A percentile compares a stretch with the other conserved stretches of the same genome.
Conservation (phyloP, 2,329 filamentous ascomycete genomes). For the Cladophialophora chaetospira region DNA sequence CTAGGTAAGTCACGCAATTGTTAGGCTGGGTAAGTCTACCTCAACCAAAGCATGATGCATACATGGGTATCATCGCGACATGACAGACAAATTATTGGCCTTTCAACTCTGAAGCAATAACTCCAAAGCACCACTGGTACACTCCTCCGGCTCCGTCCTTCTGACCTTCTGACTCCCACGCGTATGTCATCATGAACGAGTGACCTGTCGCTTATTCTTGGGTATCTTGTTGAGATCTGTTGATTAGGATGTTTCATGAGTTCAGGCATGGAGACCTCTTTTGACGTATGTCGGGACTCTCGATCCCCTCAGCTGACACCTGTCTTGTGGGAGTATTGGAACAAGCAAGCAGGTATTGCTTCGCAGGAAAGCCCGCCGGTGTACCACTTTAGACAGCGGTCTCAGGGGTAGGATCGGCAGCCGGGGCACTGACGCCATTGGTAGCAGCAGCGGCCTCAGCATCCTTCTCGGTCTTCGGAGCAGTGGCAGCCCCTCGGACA, state of each 20-base stretch:
- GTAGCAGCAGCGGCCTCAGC: conserved; percentile 11
- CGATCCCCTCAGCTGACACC: neutral
- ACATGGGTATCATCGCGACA: conserved; percentile 16
- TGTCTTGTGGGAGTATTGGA: neutral
- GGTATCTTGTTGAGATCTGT: neutral
- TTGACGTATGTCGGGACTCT: neutral
- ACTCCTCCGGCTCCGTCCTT: neutral
- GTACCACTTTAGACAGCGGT: conserved; percentile 14
- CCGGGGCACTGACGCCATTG: conserved; percentile 8
- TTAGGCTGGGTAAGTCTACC: no score
- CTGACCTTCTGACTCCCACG: neutral
- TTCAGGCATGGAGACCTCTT: neutral
- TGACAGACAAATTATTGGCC: conserved; percentile 10
- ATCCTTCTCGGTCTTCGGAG: conserved; percentile 22
- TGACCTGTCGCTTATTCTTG: conserved; percentile 10
- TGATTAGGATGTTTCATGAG: neutral
- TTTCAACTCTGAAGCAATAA: neutral
- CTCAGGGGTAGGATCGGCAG: conserved; percentile 1
- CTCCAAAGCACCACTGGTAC: neutral
- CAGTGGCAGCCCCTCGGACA: neutral
- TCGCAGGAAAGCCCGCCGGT: neutral
- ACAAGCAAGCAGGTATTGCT: neutral
- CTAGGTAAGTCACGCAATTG: no score
- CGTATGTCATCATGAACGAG: conserved; percentile 9
- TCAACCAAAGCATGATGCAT: no score